Evolutionary conservation across 805 yeast genomes (phyloP), one percentile per base, ranked within the genome.

Genomic region (Ogataea allantospora): DNA sequence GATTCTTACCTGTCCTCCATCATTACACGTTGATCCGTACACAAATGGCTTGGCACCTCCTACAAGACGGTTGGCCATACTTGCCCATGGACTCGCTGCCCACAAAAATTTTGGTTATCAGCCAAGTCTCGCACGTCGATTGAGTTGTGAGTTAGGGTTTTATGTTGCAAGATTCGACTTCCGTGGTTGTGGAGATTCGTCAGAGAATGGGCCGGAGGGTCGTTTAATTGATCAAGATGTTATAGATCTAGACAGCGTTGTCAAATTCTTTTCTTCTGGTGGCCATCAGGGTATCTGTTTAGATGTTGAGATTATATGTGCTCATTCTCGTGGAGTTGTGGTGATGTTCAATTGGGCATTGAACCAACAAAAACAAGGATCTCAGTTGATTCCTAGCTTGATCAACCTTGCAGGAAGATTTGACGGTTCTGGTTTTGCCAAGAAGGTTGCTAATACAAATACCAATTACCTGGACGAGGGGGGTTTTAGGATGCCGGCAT

Each of bases 1-100:
- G 12, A 48, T 54, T 24, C 13, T 57, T 21, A 46, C 55, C 3
- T 34, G 30, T 15, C 60, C 63, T 1, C 44, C 43, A 7, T 31
- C 47, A 6, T 13, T 46, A 7, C 23, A 38, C 8, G 36, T 37
- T 17, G 51, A 50, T 21, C 44, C 40, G 3, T 38, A 35, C 28
- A 27, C 11, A 7, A 29, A 38, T 19, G 38, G 33, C 25, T 36
- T 42, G n/a, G 38, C 43, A 3, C 50, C 51, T 7, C 42, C 47
- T 3, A 53, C 60, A 0, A 34, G 35, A 9, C 35, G 59, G 33
- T 33, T 57, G 4, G 87, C 81, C 0, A 55, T 88, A 5, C 54
- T 88, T 12, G 48, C 78, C n/a, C 97, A 89, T 57, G 97, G 97
- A 1, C 83, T 76, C 44, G 89, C 80, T 1, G 95, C 95, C 0